These are phyloP conservation scores for Beauveria medogensis DNA, from an alignment of 2,329 filamentous ascomycete genomes.

Conservation along the genomic window DNA sequence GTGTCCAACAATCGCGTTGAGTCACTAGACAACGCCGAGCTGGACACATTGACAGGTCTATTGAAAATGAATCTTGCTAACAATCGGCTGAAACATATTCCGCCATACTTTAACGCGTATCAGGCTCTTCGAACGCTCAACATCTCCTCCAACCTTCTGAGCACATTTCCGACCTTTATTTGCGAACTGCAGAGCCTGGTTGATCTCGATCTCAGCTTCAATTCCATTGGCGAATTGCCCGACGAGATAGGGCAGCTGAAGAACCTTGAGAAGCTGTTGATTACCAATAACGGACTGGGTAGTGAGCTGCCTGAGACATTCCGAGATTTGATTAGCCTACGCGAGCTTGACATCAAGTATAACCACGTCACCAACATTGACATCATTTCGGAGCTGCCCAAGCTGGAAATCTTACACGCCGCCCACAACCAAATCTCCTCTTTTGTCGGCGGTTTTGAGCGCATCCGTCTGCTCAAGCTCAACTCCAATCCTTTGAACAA, in stretches of 20 bases:
- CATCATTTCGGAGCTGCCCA: constrained; percentile 73
- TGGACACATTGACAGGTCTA: constrained; percentile 66
- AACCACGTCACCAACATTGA: constrained; percentile 86
- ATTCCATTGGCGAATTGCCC: constrained; percentile 72
- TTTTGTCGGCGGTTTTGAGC: constrained; percentile 82
- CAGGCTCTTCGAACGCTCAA: constrained; percentile 74
- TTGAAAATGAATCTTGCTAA: constrained; percentile 90
- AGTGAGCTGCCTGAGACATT: constrained; percentile 69
- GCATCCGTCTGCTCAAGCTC: constrained; percentile 74
- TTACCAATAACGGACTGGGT: constrained; percentile 86
- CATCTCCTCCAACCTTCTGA: constrained; percentile 86
- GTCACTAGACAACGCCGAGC: constrained; percentile 74
- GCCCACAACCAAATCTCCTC: constrained; percentile 90
- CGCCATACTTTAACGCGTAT: constrained; percentile 75
- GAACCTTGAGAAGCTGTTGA: constrained; percentile 80
- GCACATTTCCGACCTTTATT: constrained; percentile 76
- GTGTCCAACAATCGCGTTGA: constrained; percentile 92
- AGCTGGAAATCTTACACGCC: constrained; percentile 77
- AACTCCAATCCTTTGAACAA: constrained; percentile 95
- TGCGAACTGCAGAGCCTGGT: constrained; percentile 76
- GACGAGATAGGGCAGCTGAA: constrained; percentile 69
- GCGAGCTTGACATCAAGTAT: constrained; percentile 90
- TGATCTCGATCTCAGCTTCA: constrained; percentile 95
- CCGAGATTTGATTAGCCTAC: constrained; percentile 64
- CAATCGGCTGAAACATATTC: constrained; percentile 74